Base-by-base conservation (phyloP, 257 asterid species). In the Scutellaria barbata region DNA sequence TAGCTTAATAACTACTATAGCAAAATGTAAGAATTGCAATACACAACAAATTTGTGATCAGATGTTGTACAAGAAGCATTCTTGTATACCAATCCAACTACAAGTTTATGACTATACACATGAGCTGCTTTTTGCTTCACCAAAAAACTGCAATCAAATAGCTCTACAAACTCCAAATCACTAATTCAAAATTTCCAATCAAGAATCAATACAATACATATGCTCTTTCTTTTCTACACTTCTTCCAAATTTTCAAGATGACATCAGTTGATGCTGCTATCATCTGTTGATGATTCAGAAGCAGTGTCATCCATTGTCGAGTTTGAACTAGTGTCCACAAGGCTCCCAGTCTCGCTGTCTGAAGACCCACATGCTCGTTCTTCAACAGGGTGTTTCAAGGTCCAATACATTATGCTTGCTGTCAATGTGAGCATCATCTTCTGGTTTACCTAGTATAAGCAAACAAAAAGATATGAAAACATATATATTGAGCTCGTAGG, bases 241-340 rank as follows among this genome's bases (percentile, higher is more conserved):
- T 73, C 6, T 73, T 62, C 20, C 33, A 70, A 61, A n/a, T 39
- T 40, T 77, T 53, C 77, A 62, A 43, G 25, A 11, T 8, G 60
- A 20, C 73, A 74, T 78, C 68, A 88, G 68, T 81, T 90, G 57
- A 72, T 83, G 81, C 81, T 82, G 77, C 81, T 77, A 54, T 88
- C 96, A 58, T 91, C 97, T 20, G 79, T 58, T 10, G 99, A 94
- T 74, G 96, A 87, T 74, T 91, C 96, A 9, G 99, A 94, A 57
- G 97, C 92, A 18, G 96, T 86, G 77, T 94, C 99, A 22, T 86
- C 92, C 68, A 72, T 51, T 11, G 89, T 82, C 35, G 89, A 82
- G 85, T 66, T 85, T n/a, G 95, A 85, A 73, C 84, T 74, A 6
- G 95, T 76, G 43, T 88, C 92, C 42, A 77, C 67, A 30, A 80